Evolutionary conservation across 2,329 filamentous ascomycete genomes (phyloP).

Genomic region (Macrophomina phaseolina): DNA sequence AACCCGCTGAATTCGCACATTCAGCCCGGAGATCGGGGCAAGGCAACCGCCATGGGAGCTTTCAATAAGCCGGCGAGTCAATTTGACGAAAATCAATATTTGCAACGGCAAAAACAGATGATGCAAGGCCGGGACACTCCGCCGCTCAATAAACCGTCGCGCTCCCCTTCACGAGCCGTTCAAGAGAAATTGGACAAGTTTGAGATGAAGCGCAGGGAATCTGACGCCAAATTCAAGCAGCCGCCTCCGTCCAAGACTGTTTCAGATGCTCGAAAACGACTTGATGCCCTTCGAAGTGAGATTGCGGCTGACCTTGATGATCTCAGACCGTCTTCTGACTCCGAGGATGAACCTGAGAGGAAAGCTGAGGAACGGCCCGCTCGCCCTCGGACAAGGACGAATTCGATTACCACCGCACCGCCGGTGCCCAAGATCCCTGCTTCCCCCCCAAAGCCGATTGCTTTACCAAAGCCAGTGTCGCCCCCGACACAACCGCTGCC

Average conservation of each 20-base stretch:
- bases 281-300: conserved; percentile 14
- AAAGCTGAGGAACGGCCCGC: background rate
- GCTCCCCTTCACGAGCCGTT: conserved; percentile 30
- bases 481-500: conserved; percentile 3
- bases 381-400: conserved; percentile 5
- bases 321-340: conserved; percentile 16
- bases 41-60: conserved; percentile 75
- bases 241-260: conserved; percentile 9
- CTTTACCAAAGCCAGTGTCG: background rate
- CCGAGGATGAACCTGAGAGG: conserved; percentile 7
- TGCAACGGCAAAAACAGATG: conserved; percentile 80
- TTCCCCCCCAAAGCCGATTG: background rate
- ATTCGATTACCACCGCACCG: conserved; percentile 5
- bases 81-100: conserved; percentile 85
- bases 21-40: conserved; percentile 77
- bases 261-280: conserved; percentile 13
- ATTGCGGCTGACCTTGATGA: conserved; percentile 16
- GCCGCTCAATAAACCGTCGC: conserved; percentile 32
- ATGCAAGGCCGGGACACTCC: conserved; percentile 75
- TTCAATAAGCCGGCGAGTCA: conserved; percentile 75
- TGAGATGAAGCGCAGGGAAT: conserved; percentile 41
- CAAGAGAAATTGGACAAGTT: conserved; percentile 44
- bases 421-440: background rate
- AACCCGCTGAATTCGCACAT: conserved; percentile 66
- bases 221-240: conserved; percentile 19